Conservation (phyloP, 495 filamentous ascomycete genomes). For the Rhypophila decipiens region DNA sequence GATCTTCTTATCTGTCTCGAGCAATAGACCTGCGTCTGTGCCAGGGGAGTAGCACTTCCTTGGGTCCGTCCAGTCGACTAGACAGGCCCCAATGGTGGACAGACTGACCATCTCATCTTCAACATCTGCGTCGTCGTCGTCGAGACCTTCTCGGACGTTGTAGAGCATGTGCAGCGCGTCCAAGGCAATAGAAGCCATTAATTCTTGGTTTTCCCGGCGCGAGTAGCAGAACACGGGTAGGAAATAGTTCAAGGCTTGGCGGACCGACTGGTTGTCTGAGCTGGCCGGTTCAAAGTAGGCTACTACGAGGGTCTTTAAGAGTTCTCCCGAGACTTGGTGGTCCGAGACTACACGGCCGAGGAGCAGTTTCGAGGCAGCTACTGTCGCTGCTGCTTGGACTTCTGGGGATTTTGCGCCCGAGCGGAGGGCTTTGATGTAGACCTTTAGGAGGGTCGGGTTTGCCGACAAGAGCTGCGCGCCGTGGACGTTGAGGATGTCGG, state of each 20-base stretch:
- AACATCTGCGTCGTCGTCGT: slow-evolving; percentile 73
- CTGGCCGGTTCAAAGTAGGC: slow-evolving; percentile 90
- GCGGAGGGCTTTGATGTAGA: slow-evolving; percentile 70
- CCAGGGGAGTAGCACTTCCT: slow-evolving; percentile 72
- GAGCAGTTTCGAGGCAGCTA: slow-evolving; percentile 78
- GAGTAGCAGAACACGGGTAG: slow-evolving; percentile 92
- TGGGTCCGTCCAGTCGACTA: slow-evolving; percentile 95
- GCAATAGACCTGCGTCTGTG: slow-evolving; percentile 43
- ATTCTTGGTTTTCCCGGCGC: slow-evolving; percentile 66
- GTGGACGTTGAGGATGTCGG: slow-evolving; percentile 85
- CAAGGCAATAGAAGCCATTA: slow-evolving; percentile 67
- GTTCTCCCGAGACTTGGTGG: slow-evolving; percentile 49
- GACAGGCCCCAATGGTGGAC: slow-evolving; percentile 64
- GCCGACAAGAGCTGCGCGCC: slow-evolving; percentile 61
- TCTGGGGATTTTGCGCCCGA: slow-evolving; percentile 58
- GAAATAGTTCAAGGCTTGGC: slow-evolving; percentile 90
- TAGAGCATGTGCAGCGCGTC: slow-evolving; percentile 60
- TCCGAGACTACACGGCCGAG: slow-evolving; percentile 64
- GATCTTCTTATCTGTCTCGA: slow-evolving; percentile 50
- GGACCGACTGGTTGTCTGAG: slow-evolving; percentile 72
- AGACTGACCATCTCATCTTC: slow-evolving; percentile 77
- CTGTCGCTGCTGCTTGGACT: slow-evolving; percentile 76
- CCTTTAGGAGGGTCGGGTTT: slow-evolving; percentile 62
- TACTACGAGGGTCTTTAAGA: slow-evolving; percentile 75
- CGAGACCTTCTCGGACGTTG: slow-evolving; percentile 61